A percentile compares a stretch with the other conserved stretches of the same genome.
Evolutionary conservation across 2,329 filamentous ascomycete genomes (phyloP).

Genomic region (Huntiella omanensis): DNA sequence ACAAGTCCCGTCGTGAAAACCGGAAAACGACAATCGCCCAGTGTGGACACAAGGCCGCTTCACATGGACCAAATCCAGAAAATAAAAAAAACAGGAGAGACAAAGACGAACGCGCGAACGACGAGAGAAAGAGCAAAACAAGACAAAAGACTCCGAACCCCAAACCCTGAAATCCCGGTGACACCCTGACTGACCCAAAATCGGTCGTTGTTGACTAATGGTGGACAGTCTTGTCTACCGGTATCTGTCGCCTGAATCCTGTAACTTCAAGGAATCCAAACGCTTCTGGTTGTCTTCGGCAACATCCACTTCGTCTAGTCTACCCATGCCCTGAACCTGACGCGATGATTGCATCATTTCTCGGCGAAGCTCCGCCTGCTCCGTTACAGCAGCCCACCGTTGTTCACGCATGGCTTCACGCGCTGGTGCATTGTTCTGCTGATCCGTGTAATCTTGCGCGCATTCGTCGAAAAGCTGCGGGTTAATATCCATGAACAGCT

Average conservation of each 20-base stretch:
- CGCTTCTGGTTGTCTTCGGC: constrained; percentile 73
- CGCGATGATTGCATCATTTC: constrained; percentile 19
- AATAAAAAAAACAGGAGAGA: constrained; percentile 11
- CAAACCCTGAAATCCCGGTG: no score
- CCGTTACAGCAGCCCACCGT: constrained; percentile 74
- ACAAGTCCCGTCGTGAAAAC: not conserved
- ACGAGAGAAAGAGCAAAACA: constrained; percentile 12
- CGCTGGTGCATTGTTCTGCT: constrained; percentile 79
- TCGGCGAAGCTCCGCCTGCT: constrained; percentile 57
- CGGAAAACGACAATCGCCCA: not conserved
- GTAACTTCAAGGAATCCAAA: constrained; percentile 74
- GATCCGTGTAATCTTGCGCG: constrained; percentile 92
- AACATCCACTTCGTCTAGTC: constrained; percentile 58
- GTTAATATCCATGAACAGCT: constrained; percentile 99
- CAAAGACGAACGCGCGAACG: constrained; percentile 11
- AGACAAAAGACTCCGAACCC: constrained; percentile 6
- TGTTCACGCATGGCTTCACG: constrained; percentile 64
- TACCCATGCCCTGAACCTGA: constrained; percentile 25
- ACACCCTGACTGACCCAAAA: no score
- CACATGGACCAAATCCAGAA: constrained; percentile 14
- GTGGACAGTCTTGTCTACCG: constrained; percentile 19
- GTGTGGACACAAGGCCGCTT: constrained; percentile 12
- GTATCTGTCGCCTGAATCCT: constrained; percentile 49
- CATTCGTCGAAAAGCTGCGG: constrained; percentile 97
- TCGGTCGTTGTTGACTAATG: not conserved